Conservation (phyloP, 2,329 filamentous ascomycete genomes). For the Colletotrichum higginsianum region DNA sequence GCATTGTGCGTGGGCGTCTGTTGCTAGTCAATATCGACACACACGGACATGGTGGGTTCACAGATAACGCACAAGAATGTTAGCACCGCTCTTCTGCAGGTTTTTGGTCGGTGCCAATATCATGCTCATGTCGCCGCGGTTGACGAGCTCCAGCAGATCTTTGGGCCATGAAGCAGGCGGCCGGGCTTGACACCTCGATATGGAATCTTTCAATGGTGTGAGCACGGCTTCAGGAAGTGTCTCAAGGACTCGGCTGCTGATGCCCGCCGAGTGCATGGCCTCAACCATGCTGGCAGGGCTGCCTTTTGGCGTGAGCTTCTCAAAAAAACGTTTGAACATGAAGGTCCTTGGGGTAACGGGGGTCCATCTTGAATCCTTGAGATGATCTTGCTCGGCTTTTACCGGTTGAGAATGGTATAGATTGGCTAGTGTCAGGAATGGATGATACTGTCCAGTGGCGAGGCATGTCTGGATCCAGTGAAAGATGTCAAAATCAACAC, state of each 20-base stretch:
- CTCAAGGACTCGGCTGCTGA: slow-evolving; percentile 79
- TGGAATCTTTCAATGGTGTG: slow-evolving; percentile 84
- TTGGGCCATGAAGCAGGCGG: slow-evolving; percentile 84
- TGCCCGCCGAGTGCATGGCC: slow-evolving; percentile 78
- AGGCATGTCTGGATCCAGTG: slow-evolving; percentile 69
- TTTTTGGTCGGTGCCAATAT: slow-evolving; percentile 68
- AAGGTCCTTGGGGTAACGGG: slow-evolving; percentile 75
- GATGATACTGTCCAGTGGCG: slow-evolving; percentile 52
- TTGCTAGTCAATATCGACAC: slow-evolving; percentile 45
- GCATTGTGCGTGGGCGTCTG: slow-evolving; percentile 76
- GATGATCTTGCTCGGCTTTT: slow-evolving; percentile 53
- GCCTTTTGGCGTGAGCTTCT: slow-evolving; percentile 65
- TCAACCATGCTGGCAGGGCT: slow-evolving; percentile 78
- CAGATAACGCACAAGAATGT: slow-evolving; percentile 58
- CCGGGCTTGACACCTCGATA: slow-evolving; percentile 85
- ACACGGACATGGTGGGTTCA: no score
- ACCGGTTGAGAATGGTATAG: slow-evolving; percentile 59
- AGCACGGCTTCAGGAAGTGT: slow-evolving; percentile 89
- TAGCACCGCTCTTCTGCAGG: slow-evolving; percentile 52
- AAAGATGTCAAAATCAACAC: slow-evolving; percentile 56
- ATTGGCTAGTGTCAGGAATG: slow-evolving; percentile 61
- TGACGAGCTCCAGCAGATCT: slow-evolving; percentile 80
- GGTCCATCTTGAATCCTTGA: slow-evolving; percentile 59
- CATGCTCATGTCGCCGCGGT: slow-evolving; percentile 84
- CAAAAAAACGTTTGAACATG: slow-evolving; percentile 79